Percentiles rank a stretch among this genome's conserved stretches.
Evolutionary conservation across 2,329 filamentous ascomycete species (phyloP).

Genomic region (Cercospora canescens): DNA sequence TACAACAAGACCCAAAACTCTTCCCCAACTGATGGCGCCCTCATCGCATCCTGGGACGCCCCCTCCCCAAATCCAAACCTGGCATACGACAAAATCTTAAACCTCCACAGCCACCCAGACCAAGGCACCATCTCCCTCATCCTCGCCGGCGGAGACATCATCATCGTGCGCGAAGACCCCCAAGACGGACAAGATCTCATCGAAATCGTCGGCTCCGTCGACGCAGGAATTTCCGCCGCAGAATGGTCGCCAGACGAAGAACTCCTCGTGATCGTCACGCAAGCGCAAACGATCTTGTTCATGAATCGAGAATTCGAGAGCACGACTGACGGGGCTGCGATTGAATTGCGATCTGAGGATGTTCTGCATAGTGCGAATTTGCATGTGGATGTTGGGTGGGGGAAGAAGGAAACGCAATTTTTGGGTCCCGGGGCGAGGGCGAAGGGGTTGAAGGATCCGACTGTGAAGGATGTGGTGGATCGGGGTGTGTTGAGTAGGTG

Average conservation of each 20-base stretch:
- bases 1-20: constrained; percentile 41
- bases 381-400: constrained; percentile 94
- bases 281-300: constrained; percentile 75
- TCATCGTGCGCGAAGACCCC: constrained; percentile 75
- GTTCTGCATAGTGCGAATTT: constrained; percentile 74
- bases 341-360: constrained; percentile 71
- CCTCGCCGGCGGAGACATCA: constrained; percentile 85
- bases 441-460: constrained; percentile 84
- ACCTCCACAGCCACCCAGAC: constrained; percentile 83
- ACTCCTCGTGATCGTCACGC: constrained; percentile 78
- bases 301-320: constrained; percentile 88
- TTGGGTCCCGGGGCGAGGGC: constrained; percentile 69
- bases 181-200: constrained; percentile 67
- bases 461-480: constrained; percentile 89
- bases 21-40: constrained; percentile 43
- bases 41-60: constrained; percentile 85
- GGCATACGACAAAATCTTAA: constrained; percentile 71
- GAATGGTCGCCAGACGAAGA: constrained; percentile 96
- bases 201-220: constrained; percentile 92
- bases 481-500: constrained; percentile 71
- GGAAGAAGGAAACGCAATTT: constrained; percentile 97
- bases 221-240: constrained; percentile 85
- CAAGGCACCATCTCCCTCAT: constrained; percentile 76
- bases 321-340: constrained; percentile 64
- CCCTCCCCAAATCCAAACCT: constrained; percentile 73